A percentile compares a stretch with the other conserved stretches of the same genome.
Conservation (phyloP, 164 flowering plant genomes). For the Saururus chinensis region DNA sequence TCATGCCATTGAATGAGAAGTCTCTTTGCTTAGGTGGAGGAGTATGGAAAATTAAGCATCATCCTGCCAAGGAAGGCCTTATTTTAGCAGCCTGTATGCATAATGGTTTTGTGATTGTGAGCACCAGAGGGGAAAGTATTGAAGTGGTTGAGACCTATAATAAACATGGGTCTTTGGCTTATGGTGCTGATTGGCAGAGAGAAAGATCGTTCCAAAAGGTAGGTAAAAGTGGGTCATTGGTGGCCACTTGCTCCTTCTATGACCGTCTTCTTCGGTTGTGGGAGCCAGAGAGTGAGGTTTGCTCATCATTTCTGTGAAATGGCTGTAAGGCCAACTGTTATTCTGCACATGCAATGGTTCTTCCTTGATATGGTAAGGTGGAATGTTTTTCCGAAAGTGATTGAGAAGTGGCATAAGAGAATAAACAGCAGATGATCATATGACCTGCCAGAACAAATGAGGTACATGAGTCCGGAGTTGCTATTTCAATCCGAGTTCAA, state of each 20-base stretch:
- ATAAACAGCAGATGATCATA: no score
- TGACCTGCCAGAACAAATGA: no score
- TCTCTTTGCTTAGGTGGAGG: slow-evolving; percentile 80
- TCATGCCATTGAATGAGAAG: slow-evolving; percentile 53
- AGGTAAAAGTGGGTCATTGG: slow-evolving; percentile 16
- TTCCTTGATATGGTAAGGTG: no score
- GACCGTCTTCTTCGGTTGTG: slow-evolving; percentile 72
- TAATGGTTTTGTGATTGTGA: slow-evolving; percentile 72
- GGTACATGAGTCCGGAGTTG: no score
- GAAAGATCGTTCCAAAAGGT: slow-evolving; percentile 16
- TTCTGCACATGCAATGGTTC: background rate
- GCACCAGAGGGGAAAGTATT: slow-evolving; percentile 21
- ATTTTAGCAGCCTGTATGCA: slow-evolving; percentile 96
- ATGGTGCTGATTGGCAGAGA: slow-evolving; percentile 89
- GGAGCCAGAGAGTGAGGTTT: slow-evolving; percentile 32
- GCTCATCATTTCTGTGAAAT: background rate
- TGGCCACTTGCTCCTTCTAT: slow-evolving; percentile 94
- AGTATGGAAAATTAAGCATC: slow-evolving; percentile 91
- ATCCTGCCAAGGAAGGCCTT: slow-evolving; percentile 45
- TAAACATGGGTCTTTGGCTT: slow-evolving; percentile 76
- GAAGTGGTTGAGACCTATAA: slow-evolving; percentile 51
- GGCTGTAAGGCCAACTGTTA: background rate
- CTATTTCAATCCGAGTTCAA: no score
- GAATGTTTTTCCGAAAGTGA: no score
- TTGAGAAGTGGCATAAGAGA: no score